Percentiles rank a stretch among this genome's conserved stretches.
phyloP scores from a whole-genome alignment of 2,329 filamentous ascomycete genomes.

The Epichloe festucae region DNA sequence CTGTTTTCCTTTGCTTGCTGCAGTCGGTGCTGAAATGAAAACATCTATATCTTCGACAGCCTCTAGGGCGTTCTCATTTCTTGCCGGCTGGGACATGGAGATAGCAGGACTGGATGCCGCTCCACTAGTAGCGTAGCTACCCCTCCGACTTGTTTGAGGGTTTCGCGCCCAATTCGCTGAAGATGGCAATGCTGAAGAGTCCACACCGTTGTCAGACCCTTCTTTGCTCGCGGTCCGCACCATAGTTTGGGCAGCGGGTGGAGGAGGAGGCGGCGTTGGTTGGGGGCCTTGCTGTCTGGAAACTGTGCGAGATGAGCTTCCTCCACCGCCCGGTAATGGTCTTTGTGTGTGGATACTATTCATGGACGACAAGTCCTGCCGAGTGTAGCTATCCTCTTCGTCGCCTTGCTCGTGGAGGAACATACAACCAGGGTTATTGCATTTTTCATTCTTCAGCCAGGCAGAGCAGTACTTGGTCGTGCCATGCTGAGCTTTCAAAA shows the following conservation, averaged over 20 bases:
- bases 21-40: constrained; percentile 13
- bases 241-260: constrained; percentile 49
- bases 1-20: constrained; percentile 9
- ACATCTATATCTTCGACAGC: constrained; percentile 21
- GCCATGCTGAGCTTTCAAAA: constrained; percentile 62
- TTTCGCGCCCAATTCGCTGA: constrained; percentile 86
- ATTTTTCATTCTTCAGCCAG: constrained; percentile 86
- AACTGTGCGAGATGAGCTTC: constrained; percentile 38
- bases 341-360: constrained; percentile 78
- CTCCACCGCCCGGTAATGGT: constrained; percentile 40
- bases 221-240: constrained; percentile 67
- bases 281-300: constrained; percentile 36
- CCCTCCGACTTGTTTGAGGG: constrained; percentile 52
- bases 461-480: constrained; percentile 99
- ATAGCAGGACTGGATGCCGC: constrained; percentile 72
- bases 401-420: constrained; percentile 98
- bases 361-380: constrained; percentile 88
- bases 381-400: constrained; percentile 90
- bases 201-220: constrained; percentile 54
- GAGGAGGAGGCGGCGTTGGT: constrained; percentile 25
- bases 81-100: constrained; percentile 43
- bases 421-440: constrained; percentile 93
- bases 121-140: constrained; percentile 69
- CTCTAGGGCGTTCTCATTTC: constrained; percentile 36
- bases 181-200: constrained; percentile 81